These are phyloP conservation scores for Penicillium freii DNA, from an alignment of 2,329 filamentous ascomycete species.

Conservation along the genomic window DNA sequence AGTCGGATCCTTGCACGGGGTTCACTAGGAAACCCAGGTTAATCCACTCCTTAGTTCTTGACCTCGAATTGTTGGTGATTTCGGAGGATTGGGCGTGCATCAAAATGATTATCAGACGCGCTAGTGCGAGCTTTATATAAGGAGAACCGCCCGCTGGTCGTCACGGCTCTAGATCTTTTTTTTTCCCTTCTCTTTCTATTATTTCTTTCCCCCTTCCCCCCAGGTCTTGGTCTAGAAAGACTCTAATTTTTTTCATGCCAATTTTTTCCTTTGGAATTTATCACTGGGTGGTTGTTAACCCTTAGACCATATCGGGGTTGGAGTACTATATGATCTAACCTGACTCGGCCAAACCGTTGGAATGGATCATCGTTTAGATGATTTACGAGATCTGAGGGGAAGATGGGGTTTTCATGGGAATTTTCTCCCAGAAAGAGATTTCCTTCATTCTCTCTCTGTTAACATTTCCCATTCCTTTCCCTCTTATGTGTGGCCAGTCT, in stretches of 20 bases:
- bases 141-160: constrained; percentile 20
- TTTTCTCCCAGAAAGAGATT: constrained; percentile 1
- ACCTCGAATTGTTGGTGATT: constrained; percentile 2
- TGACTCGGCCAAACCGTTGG: constrained; percentile 28
- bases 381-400: constrained; percentile 8
- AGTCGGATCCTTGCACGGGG: constrained; percentile 28
- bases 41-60: constrained; percentile 6
- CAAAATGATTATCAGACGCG: constrained; percentile 26
- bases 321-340: constrained; percentile 26
- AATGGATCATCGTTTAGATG: constrained; percentile 23
- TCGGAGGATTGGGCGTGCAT: constrained; percentile 23
- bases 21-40: constrained; percentile 14
- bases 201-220: not conserved
- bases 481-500: not conserved
- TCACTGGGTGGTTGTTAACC: not conserved
- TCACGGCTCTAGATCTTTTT: constrained; percentile 10
- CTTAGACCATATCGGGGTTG: constrained; percentile 5
- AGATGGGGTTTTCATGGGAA: not conserved
- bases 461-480: not conserved
- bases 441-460: not conserved
- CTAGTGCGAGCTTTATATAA: constrained; percentile 29
- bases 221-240: not conserved
- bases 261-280: not conserved
- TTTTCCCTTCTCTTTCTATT: constrained; percentile 3
- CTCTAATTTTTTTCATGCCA: not conserved